These are phyloP conservation scores for Aspergillus eucalypticola DNA, from an alignment of 2,329 filamentous ascomycete genomes.

Conservation along the genomic window DNA sequence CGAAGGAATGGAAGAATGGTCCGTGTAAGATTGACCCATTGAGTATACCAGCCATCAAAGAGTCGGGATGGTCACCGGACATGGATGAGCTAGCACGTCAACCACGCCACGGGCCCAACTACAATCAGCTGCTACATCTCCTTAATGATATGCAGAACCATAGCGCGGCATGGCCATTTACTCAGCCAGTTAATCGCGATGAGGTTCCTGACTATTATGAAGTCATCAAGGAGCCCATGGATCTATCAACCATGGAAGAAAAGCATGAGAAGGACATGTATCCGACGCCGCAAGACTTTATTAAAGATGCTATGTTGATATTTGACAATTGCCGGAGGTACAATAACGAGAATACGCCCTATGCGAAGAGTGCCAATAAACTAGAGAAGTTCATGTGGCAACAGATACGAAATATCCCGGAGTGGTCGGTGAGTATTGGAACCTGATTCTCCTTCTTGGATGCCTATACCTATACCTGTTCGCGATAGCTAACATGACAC, in stretches of 20 bases:
- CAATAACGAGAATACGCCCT: constrained; percentile 92
- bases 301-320: constrained; percentile 82
- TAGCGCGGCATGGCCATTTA: constrained; percentile 89
- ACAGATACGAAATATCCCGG: constrained; percentile 85
- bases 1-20: constrained; percentile 80
- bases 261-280: constrained; percentile 95
- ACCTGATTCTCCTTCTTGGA: background rate
- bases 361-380: constrained; percentile 92
- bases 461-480: background rate
- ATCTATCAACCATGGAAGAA: constrained; percentile 90
- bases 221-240: constrained; percentile 98
- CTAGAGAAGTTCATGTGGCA: constrained; percentile 94
- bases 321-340: constrained; percentile 95
- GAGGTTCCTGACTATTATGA: constrained; percentile 99
- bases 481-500: constrained; percentile 1
- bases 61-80: constrained; percentile 90
- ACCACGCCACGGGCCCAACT: constrained; percentile 92
- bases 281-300: constrained; percentile 86
- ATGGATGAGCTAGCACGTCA: constrained; percentile 97
- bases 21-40: constrained; percentile 78
- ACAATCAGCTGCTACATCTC: constrained; percentile 87
- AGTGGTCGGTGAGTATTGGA: constrained; percentile 68
- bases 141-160: constrained; percentile 96
- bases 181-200: constrained; percentile 88
- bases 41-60: constrained; percentile 82